Evolutionary conservation across 192 early-diverging fungal genomes (phyloP), one percentile per base, ranked within the genome.

Genomic region (Coemansia sp.): DNA sequence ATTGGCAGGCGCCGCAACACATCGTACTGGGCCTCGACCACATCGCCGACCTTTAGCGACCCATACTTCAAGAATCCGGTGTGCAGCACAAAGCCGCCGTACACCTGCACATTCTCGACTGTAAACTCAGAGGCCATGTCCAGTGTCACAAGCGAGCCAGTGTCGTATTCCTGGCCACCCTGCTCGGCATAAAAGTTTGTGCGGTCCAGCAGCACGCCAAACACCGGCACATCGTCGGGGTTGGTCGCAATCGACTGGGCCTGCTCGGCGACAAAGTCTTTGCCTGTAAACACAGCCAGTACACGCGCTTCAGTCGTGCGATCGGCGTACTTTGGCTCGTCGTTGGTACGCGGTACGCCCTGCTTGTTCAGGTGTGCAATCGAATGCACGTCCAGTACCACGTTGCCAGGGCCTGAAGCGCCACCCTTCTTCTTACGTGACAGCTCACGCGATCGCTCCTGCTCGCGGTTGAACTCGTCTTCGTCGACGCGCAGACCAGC

Each of bases 171-270:
- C 76, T 98, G 97, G 19, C 97, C 97, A 80, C 97, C 97, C 64
- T 89, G 88, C 81, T 97, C 97, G 22, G 97, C 94, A 66, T 98
- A 98, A 69, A 98, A 95, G 88, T 95, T 95, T 57, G 97, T 96
- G 67, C 88, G 84, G 84, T 98, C 94, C 61, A 96, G 86, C 24
- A 98, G 72, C 24, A 98, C 84, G 52, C 97, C 97, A 65, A 97
- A 90, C 6, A 83, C 79, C 48, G 86, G 79, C 56, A 84, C 83
- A n/a, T 80, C 72, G 1, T 84, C 80, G 7, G 86, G 81, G 49
- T 83, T 54, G 15, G 67, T 63, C 3, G 55, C 63, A 43, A 70
- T 61, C 19, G 77, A 80, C 29, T 57, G 62, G n/a, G 22, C 37
- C 66, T 85, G 84, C 47, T 75, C 76, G 35, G 74, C 54, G 5